These are phyloP conservation scores for Adansonia grandidieri DNA, from an alignment of 441 rosid species.

Conservation along the genomic window DNA sequence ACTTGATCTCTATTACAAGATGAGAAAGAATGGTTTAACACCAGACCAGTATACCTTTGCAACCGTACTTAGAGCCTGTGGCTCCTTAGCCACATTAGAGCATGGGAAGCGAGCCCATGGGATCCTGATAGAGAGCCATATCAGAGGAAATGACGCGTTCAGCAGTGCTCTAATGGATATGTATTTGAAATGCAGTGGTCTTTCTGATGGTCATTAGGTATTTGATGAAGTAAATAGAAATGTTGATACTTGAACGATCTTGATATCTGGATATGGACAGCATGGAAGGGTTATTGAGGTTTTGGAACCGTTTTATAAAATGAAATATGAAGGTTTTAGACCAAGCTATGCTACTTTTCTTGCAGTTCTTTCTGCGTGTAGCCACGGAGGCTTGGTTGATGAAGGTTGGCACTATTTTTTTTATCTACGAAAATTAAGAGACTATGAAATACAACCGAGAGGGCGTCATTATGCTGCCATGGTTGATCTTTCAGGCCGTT, in stretches of 20 bases:
- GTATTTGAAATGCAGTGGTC: conserved; percentile 84
- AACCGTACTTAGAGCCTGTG: conserved; percentile 73
- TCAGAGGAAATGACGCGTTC: conserved; percentile 59
- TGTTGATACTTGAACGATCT: conserved; percentile 73
- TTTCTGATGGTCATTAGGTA: conserved; percentile 54
- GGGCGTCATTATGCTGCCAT: conserved; percentile 79
- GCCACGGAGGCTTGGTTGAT: conserved; percentile 76
- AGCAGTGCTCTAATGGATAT: conserved; percentile 76
- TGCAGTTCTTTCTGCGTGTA: conserved; percentile 80
- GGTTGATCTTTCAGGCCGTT: conserved; percentile 79
- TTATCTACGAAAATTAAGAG: conserved; percentile 51
- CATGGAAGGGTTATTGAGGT: conserved; percentile 73
- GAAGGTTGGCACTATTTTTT: conserved; percentile 59
- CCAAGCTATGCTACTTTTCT: conserved; percentile 76
- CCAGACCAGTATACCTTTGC: conserved; percentile 85
- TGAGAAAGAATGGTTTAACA: conserved; percentile 30
- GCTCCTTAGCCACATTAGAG: conserved; percentile 61
- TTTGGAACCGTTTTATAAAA: conserved; percentile 60
- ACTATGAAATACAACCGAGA: conserved; percentile 64
- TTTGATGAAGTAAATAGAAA: conserved; percentile 56
- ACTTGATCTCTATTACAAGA: conserved; percentile 35
- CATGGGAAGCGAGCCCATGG: conserved; percentile 72
- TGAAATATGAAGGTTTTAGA: conserved; percentile 64
- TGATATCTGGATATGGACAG: conserved; percentile 79
- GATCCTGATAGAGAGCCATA: conserved; percentile 56